Evolutionary conservation across 495 filamentous ascomycete species (phyloP).

Genomic region (Penicillium odoratum): DNA sequence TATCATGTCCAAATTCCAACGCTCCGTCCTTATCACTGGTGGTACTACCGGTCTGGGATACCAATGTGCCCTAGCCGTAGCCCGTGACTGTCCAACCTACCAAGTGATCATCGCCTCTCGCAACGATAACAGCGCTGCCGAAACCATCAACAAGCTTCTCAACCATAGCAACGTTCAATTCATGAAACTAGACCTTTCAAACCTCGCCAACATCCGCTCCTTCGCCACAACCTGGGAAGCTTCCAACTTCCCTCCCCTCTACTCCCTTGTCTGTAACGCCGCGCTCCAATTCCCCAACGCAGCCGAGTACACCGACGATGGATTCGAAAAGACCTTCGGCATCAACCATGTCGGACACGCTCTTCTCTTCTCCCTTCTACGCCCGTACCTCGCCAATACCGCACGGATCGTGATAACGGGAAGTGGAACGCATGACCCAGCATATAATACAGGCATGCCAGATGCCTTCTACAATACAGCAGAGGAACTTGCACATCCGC

Average conservation of each 20-base stretch:
- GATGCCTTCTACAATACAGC: slow-evolving; percentile 31
- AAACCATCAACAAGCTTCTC: slow-evolving; percentile 30
- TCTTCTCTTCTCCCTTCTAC: slow-evolving; percentile 52
- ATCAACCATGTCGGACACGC: slow-evolving; percentile 45
- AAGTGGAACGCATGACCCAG: slow-evolving; percentile 38
- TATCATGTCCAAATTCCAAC: slow-evolving; percentile 11
- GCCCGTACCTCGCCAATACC: slow-evolving; percentile 43
- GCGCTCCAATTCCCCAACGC: slow-evolving; percentile 39
- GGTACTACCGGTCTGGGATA: slow-evolving; percentile 40
- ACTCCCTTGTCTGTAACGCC: slow-evolving; percentile 49
- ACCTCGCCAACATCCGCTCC: slow-evolving; percentile 39
- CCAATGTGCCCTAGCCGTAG: slow-evolving; percentile 33
- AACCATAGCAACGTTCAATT: slow-evolving; percentile 40
- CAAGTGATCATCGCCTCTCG: slow-evolving; percentile 41
- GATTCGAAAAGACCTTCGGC: slow-evolving; percentile 46
- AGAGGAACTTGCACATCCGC: slow-evolving; percentile 33
- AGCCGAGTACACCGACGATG: slow-evolving; percentile 34
- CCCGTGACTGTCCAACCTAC: slow-evolving; percentile 30
- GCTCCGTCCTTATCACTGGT: slow-evolving; percentile 47
- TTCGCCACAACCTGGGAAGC: slow-evolving; percentile 38
- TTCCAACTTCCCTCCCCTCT: slow-evolving; percentile 41
- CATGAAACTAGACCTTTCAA: slow-evolving; percentile 41
- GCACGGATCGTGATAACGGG: slow-evolving; percentile 45
- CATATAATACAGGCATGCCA: slow-evolving; percentile 29
- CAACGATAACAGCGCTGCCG: slow-evolving; percentile 41